phyloP scores from a whole-genome alignment of 805 yeast genomes.

The Cyberlindnera euphorbiae region DNA sequence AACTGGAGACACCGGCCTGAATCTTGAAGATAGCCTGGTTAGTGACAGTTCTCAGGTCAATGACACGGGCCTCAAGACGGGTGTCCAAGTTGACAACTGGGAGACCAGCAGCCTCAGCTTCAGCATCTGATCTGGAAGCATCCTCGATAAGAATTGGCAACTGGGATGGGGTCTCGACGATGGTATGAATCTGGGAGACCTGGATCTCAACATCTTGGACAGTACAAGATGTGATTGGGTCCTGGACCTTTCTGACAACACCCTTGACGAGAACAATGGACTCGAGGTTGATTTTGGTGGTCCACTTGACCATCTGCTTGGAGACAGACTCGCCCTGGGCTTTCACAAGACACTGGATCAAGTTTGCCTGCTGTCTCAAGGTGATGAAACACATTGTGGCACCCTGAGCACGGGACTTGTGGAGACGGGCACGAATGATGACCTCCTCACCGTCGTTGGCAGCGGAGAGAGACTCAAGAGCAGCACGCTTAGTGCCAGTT shows the following conservation, averaged over 20 bases:
- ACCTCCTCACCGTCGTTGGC: conserved; percentile 71
- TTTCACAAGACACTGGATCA: conserved; percentile 81
- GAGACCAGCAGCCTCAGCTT: conserved; percentile 85
- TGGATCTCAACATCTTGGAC: conserved; percentile 86
- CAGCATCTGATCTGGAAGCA: conserved; percentile 91
- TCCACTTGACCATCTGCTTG: conserved; percentile 97
- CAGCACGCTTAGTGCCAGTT: conserved; percentile 60
- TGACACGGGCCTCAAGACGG: conserved; percentile 89
- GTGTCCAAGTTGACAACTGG: conserved; percentile 97
- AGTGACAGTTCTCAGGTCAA: conserved; percentile 93
- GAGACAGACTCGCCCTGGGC: conserved; percentile 72
- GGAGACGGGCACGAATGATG: conserved; percentile 89
- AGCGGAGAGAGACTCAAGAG: conserved; percentile 51
- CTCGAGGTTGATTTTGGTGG: conserved; percentile 78
- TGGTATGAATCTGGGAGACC: conserved; percentile 65
- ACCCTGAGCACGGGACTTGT: conserved; percentile 91
- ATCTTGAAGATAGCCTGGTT: conserved; percentile 96
- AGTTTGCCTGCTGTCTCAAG: conserved; percentile 81
- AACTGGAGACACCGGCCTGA: conserved; percentile 80
- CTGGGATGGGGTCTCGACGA: conserved; percentile 86
- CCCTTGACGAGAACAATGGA: conserved; percentile 91
- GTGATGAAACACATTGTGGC: conserved; percentile 89
- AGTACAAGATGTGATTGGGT: conserved; percentile 84
- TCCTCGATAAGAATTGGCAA: conserved; percentile 95
- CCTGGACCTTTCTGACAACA: conserved; percentile 75